These are phyloP conservation scores for Yamadazyma laniorum DNA, from an alignment of 805 yeast species.

Conservation along the genomic window DNA sequence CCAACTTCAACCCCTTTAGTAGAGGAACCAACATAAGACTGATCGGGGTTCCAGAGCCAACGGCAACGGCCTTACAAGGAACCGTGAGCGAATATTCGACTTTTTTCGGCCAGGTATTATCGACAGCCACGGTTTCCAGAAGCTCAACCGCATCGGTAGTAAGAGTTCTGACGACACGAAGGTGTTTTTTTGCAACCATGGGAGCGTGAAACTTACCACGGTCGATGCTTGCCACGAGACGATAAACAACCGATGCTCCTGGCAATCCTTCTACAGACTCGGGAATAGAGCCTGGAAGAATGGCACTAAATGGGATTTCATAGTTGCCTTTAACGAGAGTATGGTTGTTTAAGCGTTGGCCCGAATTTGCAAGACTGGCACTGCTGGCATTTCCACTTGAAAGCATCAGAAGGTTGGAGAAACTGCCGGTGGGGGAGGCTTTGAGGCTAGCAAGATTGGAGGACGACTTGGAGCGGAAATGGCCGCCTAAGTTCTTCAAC, in stretches of 20 bases:
- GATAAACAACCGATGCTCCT: conserved; percentile 70
- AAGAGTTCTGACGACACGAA: conserved; percentile 81
- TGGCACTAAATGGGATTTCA: conserved; percentile 83
- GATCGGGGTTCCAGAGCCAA: conserved; percentile 76
- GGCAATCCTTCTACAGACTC: conserved; percentile 91
- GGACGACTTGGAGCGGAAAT: conserved; percentile 36
- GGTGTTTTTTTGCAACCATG: conserved; percentile 62
- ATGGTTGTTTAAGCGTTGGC: conserved; percentile 21
- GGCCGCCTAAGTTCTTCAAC: conserved; percentile 34
- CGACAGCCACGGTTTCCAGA: conserved; percentile 89
- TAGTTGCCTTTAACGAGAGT: conserved; percentile 72
- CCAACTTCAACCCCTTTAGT: conserved; percentile 74
- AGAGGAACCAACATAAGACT: conserved; percentile 74
- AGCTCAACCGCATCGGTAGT: conserved; percentile 85
- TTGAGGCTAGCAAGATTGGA: conserved; percentile 20
- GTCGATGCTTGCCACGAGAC: conserved; percentile 76
- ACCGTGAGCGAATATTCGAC: conserved; percentile 85
- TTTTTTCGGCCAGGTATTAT: conserved; percentile 92
- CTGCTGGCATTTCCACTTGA: not conserved
- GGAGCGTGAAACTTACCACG: conserved; percentile 73
- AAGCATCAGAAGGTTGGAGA: conserved; percentile 13
- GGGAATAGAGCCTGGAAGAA: conserved; percentile 78
- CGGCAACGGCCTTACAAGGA: conserved; percentile 85
- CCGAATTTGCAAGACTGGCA: conserved; percentile 16
- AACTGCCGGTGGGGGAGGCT: conserved; percentile 10